Conservation (phyloP, 2,329 filamentous ascomycete species). For the Ascochyta fabae region DNA sequence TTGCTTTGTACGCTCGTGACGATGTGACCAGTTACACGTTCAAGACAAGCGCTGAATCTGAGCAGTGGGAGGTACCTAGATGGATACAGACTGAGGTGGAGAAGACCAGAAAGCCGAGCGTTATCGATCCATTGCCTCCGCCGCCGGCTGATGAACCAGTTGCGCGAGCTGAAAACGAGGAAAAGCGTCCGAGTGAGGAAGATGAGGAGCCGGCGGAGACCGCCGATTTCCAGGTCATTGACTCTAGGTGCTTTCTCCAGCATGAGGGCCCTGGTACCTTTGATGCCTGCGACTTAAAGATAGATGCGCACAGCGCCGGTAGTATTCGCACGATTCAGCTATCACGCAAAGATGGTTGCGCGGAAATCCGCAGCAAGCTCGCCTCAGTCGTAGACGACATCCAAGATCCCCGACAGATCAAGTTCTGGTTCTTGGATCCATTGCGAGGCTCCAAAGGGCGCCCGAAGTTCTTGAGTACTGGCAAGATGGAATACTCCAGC, state of each 20-base stretch:
- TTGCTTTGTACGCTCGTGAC: slow-evolving; percentile 63
- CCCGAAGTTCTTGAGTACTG: slow-evolving; percentile 40
- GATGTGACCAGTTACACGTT: slow-evolving; percentile 51
- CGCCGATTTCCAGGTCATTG: slow-evolving; percentile 41
- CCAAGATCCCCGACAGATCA: slow-evolving; percentile 48
- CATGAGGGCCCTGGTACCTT: slow-evolving; percentile 49
- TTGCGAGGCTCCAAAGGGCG: slow-evolving; percentile 36
- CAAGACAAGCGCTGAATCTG: slow-evolving; percentile 53
- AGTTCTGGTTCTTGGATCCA: slow-evolving; percentile 50
- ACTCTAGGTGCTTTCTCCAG: slow-evolving; percentile 41
- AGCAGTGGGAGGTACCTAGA: slow-evolving; percentile 55
- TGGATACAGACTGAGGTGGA: slow-evolving; percentile 45
- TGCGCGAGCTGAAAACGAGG: slow-evolving; percentile 12
- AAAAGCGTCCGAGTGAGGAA: neutral
- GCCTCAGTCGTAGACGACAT: slow-evolving; percentile 34
- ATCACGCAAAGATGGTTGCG: slow-evolving; percentile 31
- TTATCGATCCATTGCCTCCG: slow-evolving; percentile 22
- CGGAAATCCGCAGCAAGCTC: slow-evolving; percentile 42
- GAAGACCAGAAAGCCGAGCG: slow-evolving; percentile 27
- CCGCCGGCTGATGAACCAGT: slow-evolving; percentile 11
- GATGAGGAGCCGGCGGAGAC: slow-evolving; percentile 13
- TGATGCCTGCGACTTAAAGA: slow-evolving; percentile 41
- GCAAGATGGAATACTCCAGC: slow-evolving; percentile 43
- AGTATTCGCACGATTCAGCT: slow-evolving; percentile 32
- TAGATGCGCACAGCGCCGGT: slow-evolving; percentile 19